Percentiles rank a stretch among this genome's conserved stretches.
Evolutionary conservation across 1,284 basidiomycete species (phyloP).

Genomic region (Malassezia vespertilionis): DNA sequence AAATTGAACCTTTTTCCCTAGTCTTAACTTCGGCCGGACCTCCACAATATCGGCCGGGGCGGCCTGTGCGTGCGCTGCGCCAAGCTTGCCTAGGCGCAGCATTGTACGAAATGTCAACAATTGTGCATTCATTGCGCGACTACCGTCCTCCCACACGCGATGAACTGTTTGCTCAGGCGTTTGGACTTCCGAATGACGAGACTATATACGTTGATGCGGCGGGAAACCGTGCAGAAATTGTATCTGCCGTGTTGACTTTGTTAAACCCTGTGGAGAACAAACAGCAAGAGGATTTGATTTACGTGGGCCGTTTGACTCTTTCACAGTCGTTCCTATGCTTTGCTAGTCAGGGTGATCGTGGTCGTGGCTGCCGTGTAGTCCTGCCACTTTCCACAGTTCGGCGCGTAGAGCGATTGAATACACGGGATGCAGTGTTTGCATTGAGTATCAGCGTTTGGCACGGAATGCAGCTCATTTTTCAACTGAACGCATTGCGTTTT

Average conservation of each 20-base stretch:
- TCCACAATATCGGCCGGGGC: too few relatives aligned
- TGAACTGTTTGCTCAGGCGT: slow-evolving; percentile 35
- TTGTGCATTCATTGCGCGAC: slow-evolving; percentile 45
- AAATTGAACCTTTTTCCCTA: too few relatives aligned
- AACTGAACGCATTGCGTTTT: slow-evolving; percentile 86
- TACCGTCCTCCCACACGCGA: slow-evolving; percentile 38
- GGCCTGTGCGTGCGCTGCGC: too few relatives aligned
- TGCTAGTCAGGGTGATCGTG: slow-evolving; percentile 73
- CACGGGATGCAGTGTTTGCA: slow-evolving; percentile 64
- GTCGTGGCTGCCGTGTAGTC: slow-evolving; percentile 70
- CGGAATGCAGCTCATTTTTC: slow-evolving; percentile 84
- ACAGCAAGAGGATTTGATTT: slow-evolving; percentile 39
- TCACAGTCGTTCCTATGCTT: slow-evolving; percentile 85
- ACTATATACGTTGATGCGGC: slow-evolving; percentile 24
- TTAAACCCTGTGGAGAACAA: slow-evolving; percentile 25
- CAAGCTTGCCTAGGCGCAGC: too few relatives aligned
- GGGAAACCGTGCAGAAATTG: slow-evolving; percentile 25
- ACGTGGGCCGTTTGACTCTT: slow-evolving; percentile 68
- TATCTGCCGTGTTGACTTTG: slow-evolving; percentile 40
- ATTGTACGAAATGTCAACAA: slow-evolving; percentile 48
- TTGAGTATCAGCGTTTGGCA: slow-evolving; percentile 90
- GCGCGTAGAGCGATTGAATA: slow-evolving; percentile 73
- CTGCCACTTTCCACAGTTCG: slow-evolving; percentile 85
- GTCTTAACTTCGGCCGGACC: too few relatives aligned
- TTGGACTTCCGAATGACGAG: slow-evolving; percentile 33